phyloP scores from a whole-genome alignment of 2,329 filamentous ascomycete species.

The Venturia asperata region DNA sequence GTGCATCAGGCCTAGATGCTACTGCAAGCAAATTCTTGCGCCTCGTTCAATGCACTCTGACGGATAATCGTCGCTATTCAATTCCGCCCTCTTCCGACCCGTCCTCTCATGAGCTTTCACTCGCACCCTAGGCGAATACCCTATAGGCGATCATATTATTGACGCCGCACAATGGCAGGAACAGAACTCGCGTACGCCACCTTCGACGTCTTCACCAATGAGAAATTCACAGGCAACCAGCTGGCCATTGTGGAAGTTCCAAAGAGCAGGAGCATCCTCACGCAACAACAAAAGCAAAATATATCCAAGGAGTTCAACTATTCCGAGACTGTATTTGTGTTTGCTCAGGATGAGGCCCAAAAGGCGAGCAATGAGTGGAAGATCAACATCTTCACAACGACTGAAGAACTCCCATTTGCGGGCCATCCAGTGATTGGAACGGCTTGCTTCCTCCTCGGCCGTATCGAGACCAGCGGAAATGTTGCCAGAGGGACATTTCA shows the following conservation, averaged over 20 bases:
- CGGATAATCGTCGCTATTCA: not conserved
- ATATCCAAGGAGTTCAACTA: conserved; percentile 53
- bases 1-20: not conserved
- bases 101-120: not conserved
- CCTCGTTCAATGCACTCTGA: not conserved
- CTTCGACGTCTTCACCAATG: conserved; percentile 16
- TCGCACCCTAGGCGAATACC: not conserved
- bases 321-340: conserved; percentile 51
- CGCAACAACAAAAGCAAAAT: conserved; percentile 45
- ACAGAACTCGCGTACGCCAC: not conserved
- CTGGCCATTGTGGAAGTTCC: conserved; percentile 49
- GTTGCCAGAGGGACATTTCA: conserved; percentile 34
- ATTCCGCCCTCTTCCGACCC: not conserved
- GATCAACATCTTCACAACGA: conserved; percentile 49
- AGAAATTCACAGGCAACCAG: conserved; percentile 40
- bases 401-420: conserved; percentile 49
- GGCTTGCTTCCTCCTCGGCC: conserved; percentile 41
- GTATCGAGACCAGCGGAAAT: conserved; percentile 23
- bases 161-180: conserved; percentile 3
- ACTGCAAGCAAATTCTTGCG: not conserved
- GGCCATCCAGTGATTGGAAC: conserved; percentile 53
- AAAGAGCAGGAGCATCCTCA: conserved; percentile 27
- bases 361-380: conserved; percentile 31
- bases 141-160: not conserved
- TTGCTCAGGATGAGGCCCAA: conserved; percentile 29